Evolutionary conservation across 371 early-diverging fungal species (phyloP).

Genomic region (Apophysomyces variabilis): DNA sequence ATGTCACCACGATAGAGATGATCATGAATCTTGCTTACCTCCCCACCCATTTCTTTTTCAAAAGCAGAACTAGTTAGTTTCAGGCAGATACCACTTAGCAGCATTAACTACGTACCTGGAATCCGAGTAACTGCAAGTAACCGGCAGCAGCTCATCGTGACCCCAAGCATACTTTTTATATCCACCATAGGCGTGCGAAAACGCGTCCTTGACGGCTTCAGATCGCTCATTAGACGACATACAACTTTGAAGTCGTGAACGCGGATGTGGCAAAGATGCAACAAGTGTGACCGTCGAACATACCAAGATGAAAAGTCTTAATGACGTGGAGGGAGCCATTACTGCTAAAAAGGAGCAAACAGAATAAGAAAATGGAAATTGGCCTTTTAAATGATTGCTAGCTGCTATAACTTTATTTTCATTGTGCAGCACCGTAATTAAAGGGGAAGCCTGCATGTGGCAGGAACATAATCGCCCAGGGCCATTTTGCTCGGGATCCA

Average conservation of each 20-base stretch:
- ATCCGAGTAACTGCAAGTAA: conserved; percentile 50
- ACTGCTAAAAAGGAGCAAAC: too few relatives aligned
- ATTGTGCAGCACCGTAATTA: too few relatives aligned
- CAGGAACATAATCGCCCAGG: too few relatives aligned
- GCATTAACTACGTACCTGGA: conserved; percentile 58
- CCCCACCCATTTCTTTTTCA: conserved; percentile 59
- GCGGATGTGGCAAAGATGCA: too few relatives aligned
- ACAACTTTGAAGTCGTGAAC: neutral
- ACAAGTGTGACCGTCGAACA: too few relatives aligned
- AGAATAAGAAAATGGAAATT: too few relatives aligned
- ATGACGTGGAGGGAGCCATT: too few relatives aligned
- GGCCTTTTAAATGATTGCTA: too few relatives aligned
- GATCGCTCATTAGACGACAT: neutral
- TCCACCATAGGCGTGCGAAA: conserved; percentile 77
- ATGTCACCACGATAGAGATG: neutral
- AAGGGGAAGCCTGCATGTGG: too few relatives aligned
- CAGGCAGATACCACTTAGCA: neutral
- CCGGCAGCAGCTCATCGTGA: conserved; percentile 60
- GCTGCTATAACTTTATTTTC: too few relatives aligned
- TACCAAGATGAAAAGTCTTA: too few relatives aligned
- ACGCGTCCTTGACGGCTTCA: conserved; percentile 56
- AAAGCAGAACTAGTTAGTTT: neutral
- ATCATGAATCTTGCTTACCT: conserved; percentile 16
- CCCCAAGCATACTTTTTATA: conserved; percentile 70
- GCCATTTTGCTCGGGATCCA: too few relatives aligned